Percentiles rank a stretch among this genome's conserved stretches.
Evolutionary conservation across 352 stramenopile species (phyloP).

Genomic region (Saprolegnia parasitica): DNA sequence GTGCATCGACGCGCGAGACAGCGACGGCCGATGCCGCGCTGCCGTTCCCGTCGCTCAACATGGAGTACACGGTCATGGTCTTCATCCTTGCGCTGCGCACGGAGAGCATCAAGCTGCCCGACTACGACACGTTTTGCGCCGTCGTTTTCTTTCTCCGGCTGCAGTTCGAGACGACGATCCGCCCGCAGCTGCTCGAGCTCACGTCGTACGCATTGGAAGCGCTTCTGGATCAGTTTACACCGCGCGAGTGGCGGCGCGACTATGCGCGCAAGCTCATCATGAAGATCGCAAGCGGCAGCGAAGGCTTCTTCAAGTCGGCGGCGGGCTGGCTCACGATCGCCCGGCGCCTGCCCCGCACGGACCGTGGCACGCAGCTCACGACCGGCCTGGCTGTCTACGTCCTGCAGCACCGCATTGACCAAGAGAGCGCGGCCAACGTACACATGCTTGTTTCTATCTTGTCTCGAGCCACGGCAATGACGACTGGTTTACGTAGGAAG

Average conservation of each 20-base stretch:
- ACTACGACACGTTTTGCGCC: constrained; percentile 78
- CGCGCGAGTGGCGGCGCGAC: constrained; percentile 62
- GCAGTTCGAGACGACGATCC: constrained; percentile 73
- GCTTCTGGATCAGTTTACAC: constrained; percentile 66
- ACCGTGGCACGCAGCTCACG: constrained; percentile 67
- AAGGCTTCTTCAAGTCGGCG: constrained; percentile 75
- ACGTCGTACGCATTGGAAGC: constrained; percentile 76
- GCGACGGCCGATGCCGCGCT: constrained; percentile 16
- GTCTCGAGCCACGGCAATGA: no score
- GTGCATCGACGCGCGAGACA: constrained; percentile 37
- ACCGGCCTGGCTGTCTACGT: constrained; percentile 75
- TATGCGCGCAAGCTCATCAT: constrained; percentile 71
- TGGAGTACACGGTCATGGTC: constrained; percentile 74
- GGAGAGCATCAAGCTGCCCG: constrained; percentile 54
- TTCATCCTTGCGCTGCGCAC: constrained; percentile 65
- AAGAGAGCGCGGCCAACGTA: constrained; percentile 43
- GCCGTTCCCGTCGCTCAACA: constrained; percentile 71
- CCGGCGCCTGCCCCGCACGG: constrained; percentile 61
- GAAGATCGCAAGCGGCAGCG: constrained; percentile 63
- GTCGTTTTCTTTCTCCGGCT: constrained; percentile 84
- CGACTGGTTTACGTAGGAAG: constrained; percentile 40
- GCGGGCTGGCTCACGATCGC: constrained; percentile 69
- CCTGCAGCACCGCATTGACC: constrained; percentile 74
- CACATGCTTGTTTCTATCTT: constrained; percentile 23
- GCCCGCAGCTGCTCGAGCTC: constrained; percentile 70